Percentiles rank a stretch among this genome's conserved stretches.
phyloP scores from a whole-genome alignment of 1,284 basidiomycete species.

The Ceratobasidium sp. region DNA sequence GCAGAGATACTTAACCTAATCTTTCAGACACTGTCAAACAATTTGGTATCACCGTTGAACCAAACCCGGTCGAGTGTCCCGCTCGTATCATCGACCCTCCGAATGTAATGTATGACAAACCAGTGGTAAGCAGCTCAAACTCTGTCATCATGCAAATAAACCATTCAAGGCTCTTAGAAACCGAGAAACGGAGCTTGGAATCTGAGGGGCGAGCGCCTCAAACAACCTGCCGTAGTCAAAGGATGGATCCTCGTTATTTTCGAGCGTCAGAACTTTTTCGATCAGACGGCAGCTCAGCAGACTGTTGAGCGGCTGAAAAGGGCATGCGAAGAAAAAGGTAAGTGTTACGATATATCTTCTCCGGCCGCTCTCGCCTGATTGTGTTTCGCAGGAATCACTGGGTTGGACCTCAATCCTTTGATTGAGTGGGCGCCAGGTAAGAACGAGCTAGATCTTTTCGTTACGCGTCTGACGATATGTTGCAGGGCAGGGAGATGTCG shows the following conservation, averaged over 20 bases:
- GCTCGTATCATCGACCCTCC: slow-evolving; percentile 29
- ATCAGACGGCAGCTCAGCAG: slow-evolving; percentile 57
- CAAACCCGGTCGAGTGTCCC: slow-evolving; percentile 17
- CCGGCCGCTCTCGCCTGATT: background rate
- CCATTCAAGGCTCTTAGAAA: background rate
- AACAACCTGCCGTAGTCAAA: slow-evolving; percentile 60
- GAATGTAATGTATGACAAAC: slow-evolving; percentile 1
- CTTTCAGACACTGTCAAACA: slow-evolving; percentile 1
- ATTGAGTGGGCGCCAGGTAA: slow-evolving; percentile 35
- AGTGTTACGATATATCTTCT: background rate
- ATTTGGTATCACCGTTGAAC: slow-evolving; percentile 25
- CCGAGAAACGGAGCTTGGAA: slow-evolving; percentile 50
- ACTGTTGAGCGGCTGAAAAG: slow-evolving; percentile 60
- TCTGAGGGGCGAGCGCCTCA: slow-evolving; percentile 73
- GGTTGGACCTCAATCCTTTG: slow-evolving; percentile 17
- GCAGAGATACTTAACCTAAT: too few species aligned
- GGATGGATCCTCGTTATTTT: slow-evolving; percentile 73
- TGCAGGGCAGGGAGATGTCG: slow-evolving; percentile 7
- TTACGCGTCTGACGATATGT: background rate
- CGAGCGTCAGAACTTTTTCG: slow-evolving; percentile 66
- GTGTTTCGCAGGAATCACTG: slow-evolving; percentile 32
- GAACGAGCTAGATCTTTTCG: slow-evolving; percentile 11
- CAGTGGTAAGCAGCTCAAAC: slow-evolving; percentile 1
- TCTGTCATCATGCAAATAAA: background rate
- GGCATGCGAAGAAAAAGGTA: slow-evolving; percentile 67